A percentile compares a stretch with the other conserved stretches of the same genome.
These are phyloP conservation scores for Populus ilicifolia DNA, from an alignment of 345 rosid species.

Conservation along the genomic window DNA sequence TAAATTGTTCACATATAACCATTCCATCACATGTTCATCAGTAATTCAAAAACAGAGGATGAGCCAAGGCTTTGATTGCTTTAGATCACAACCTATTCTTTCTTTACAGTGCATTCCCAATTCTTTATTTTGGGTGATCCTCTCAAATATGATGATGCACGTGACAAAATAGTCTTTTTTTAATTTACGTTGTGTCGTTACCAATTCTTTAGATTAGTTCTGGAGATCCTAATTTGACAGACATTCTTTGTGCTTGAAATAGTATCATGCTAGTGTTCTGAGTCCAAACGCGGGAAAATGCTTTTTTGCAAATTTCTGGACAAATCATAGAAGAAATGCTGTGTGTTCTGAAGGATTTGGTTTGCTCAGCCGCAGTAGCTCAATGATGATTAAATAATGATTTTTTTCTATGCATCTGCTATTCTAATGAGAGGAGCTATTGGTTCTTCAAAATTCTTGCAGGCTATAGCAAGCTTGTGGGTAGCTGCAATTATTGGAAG, in stretches of 20 bases:
- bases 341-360: not conserved
- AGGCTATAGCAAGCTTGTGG: slow-evolving; percentile 71
- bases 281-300: not conserved
- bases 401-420: not conserved
- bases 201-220: not conserved
- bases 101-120: not conserved
- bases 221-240: not conserved
- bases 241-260: not conserved
- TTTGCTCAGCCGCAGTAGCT: not conserved
- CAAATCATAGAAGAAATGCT: not conserved
- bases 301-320: not conserved
- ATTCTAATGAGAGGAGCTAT: not conserved
- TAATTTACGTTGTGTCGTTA: not conserved
- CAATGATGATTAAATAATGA: not conserved
- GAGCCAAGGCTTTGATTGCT: not conserved
- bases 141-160: not conserved
- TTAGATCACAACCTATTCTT: not conserved
- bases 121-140: not conserved
- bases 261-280: not conserved
- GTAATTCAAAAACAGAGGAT: not conserved
- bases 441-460: slow-evolving; percentile 14
- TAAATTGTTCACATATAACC: not conserved
- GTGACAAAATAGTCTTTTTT: not conserved
- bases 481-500: slow-evolving; percentile 79
- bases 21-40: not conserved